Evolutionary conservation across 1,284 basidiomycete species (phyloP).

Genomic region (Cryptococcus depauperatus): DNA sequence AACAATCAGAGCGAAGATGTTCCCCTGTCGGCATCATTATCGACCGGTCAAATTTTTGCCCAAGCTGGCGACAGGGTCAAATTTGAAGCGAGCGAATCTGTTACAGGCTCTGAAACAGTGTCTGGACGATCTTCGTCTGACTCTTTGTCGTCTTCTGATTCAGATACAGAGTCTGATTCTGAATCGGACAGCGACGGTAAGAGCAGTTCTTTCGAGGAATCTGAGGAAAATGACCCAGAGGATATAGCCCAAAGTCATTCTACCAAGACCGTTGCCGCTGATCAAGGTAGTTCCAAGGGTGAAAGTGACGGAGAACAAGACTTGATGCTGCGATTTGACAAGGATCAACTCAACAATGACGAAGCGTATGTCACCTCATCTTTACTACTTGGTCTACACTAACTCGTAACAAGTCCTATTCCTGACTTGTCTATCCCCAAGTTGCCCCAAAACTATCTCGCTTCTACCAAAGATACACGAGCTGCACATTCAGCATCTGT

Average conservation of each 20-base stretch:
- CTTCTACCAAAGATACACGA: constrained; percentile 27
- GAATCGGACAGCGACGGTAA: constrained; percentile 23
- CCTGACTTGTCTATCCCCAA: constrained; percentile 37
- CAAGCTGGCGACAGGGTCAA: neutral
- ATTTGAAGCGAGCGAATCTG: neutral
- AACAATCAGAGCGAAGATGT: neutral
- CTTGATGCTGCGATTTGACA: constrained; percentile 27
- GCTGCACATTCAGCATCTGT: constrained; percentile 14
- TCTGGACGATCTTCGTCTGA: constrained; percentile 1
- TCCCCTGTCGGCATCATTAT: constrained; percentile 4
- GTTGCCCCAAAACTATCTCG: constrained; percentile 56
- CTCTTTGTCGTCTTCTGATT: constrained; percentile 19
- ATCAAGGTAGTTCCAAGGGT: no score
- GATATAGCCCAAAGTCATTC: no score
- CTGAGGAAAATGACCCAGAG: no score
- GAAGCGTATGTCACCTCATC: constrained; percentile 34
- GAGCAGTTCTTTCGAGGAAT: no score
- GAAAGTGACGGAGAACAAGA: constrained; percentile 24
- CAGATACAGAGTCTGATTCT: constrained; percentile 37
- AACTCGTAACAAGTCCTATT: constrained; percentile 49
- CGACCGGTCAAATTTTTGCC: constrained; percentile 9
- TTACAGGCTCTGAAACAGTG: constrained; percentile 2
- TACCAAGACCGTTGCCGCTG: neutral
- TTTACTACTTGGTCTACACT: neutral
- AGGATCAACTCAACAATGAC: constrained; percentile 37